Conservation (phyloP, 1,139 yeast species). For the Scheffersomyces insectosa region DNA sequence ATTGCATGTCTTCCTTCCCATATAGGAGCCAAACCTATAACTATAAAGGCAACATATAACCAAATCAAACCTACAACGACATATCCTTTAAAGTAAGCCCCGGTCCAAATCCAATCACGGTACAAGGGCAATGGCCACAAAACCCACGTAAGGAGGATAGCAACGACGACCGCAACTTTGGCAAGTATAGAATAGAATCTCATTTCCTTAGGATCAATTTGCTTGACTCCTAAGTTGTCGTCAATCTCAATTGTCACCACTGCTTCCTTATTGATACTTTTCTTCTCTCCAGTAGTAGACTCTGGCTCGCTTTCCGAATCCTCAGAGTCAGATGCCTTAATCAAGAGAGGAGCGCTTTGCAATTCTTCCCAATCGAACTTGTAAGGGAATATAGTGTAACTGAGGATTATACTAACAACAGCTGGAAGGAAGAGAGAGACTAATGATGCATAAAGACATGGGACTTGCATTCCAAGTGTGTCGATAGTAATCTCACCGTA, state of each 20-base stretch:
- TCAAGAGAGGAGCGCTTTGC: conserved; percentile 20
- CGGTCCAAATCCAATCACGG: conserved; percentile 41
- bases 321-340: conserved; percentile 7
- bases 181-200: conserved; percentile 27
- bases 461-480: conserved; percentile 30
- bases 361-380: conserved; percentile 33
- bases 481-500: conserved; percentile 23
- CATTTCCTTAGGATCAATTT: conserved; percentile 8
- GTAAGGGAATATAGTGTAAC: conserved; percentile 25
- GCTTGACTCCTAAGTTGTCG: not conserved
- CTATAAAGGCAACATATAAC: conserved; percentile 30
- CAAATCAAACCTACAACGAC: conserved; percentile 38
- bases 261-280: not conserved
- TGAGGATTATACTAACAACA: conserved; percentile 22
- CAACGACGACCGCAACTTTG: conserved; percentile 24
- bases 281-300: not conserved
- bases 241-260: not conserved
- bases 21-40: conserved; percentile 36
- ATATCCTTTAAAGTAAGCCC: conserved; percentile 42
- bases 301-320: not conserved
- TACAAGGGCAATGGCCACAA: conserved; percentile 50
- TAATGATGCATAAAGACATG: conserved; percentile 32
- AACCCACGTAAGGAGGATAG: conserved; percentile 35
- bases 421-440: conserved; percentile 34
- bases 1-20: conserved; percentile 1